These are phyloP conservation scores for Fusarium protoensiforme DNA, from an alignment of 2,329 filamentous ascomycete genomes.

Conservation along the genomic window DNA sequence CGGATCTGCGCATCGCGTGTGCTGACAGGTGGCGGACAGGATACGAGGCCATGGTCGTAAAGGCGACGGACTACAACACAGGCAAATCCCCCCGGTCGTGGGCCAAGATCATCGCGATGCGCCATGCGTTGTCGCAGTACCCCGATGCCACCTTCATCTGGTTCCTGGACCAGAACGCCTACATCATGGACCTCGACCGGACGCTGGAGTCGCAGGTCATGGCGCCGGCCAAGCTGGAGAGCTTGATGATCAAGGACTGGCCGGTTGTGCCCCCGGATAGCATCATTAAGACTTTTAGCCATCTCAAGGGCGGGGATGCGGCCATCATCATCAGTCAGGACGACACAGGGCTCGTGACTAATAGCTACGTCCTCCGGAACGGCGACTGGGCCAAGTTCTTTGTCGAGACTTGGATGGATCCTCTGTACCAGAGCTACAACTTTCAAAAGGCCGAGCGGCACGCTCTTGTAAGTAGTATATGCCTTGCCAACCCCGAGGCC, in stretches of 20 bases:
- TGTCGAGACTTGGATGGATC: slow-evolving; percentile 95
- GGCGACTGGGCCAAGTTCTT: slow-evolving; percentile 95
- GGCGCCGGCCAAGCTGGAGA: slow-evolving; percentile 73
- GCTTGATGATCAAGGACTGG: slow-evolving; percentile 84
- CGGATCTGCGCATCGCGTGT: neutral
- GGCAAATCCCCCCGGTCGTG: slow-evolving; percentile 70
- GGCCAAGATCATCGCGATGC: slow-evolving; percentile 84
- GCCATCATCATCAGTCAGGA: slow-evolving; percentile 90
- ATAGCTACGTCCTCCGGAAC: slow-evolving; percentile 82
- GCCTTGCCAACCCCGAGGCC: neutral
- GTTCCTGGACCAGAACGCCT: slow-evolving; percentile 84
- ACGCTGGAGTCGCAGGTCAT: slow-evolving; percentile 79
- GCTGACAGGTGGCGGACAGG: slow-evolving; percentile 62
- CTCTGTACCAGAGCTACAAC: slow-evolving; percentile 92
- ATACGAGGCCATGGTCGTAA: slow-evolving; percentile 86
- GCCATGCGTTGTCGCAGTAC: slow-evolving; percentile 86
- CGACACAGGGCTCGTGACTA: slow-evolving; percentile 77
- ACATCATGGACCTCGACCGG: slow-evolving; percentile 86
- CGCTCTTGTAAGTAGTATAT: slow-evolving; percentile 74
- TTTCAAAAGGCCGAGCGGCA: slow-evolving; percentile 96
- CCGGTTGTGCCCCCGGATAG: slow-evolving; percentile 94
- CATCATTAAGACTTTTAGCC: slow-evolving; percentile 92
- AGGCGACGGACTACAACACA: slow-evolving; percentile 79
- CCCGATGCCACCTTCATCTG: slow-evolving; percentile 85
- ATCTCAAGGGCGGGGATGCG: slow-evolving; percentile 81